These are phyloP conservation scores for Penicillium glabrum DNA, from an alignment of 2,329 filamentous ascomycete genomes.

Conservation along the genomic window DNA sequence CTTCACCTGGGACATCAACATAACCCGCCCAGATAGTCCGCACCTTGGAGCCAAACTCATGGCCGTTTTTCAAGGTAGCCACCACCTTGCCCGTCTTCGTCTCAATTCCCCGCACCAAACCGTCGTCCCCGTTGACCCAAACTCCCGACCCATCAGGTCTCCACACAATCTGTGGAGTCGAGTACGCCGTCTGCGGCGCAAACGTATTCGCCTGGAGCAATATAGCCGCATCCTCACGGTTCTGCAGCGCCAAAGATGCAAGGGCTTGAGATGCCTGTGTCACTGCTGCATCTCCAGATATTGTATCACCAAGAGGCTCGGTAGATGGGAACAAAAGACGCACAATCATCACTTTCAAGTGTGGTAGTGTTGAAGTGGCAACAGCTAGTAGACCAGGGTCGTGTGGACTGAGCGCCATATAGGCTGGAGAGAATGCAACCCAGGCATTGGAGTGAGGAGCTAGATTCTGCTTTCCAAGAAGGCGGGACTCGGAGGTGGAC, in stretches of 20 bases:
- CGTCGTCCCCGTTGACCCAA: constrained; percentile 67
- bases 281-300: constrained; percentile 16
- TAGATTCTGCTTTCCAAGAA: constrained; percentile 60
- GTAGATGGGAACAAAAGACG: constrained; percentile 53
- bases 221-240: constrained; percentile 61
- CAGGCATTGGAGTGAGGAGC: constrained; percentile 64
- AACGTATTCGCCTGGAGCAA: constrained; percentile 59
- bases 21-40: constrained; percentile 58
- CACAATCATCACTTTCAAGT: constrained; percentile 63
- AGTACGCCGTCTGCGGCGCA: constrained; percentile 64
- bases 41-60: constrained; percentile 59
- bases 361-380: constrained; percentile 60
- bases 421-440: constrained; percentile 62
- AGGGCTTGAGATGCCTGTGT: constrained; percentile 55
- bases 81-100: constrained; percentile 58
- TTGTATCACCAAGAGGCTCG: constrained; percentile 15
- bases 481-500: constrained; percentile 27
- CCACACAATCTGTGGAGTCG: constrained; percentile 63
- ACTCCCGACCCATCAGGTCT: constrained; percentile 61
- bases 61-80: constrained; percentile 49
- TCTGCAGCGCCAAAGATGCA: constrained; percentile 52
- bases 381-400: constrained; percentile 58
- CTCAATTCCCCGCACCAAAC: constrained; percentile 61
- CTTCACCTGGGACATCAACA: constrained; percentile 30
- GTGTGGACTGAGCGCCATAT: constrained; percentile 55